Evolutionary conservation across 2,329 filamentous ascomycete species (phyloP).

Genomic region (Didymella sp.): DNA sequence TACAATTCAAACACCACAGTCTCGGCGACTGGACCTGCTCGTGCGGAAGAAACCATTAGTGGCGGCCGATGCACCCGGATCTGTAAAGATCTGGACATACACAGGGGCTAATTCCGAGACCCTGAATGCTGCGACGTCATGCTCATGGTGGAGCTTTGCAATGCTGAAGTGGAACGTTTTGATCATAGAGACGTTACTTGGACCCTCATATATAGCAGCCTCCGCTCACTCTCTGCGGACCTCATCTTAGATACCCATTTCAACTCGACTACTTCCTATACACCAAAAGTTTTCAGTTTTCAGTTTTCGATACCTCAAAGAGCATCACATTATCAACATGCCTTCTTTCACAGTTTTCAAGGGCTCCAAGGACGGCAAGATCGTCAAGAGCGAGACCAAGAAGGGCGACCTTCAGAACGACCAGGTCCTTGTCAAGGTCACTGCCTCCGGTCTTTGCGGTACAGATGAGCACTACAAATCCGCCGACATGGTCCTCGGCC

Average conservation of each 20-base stretch:
- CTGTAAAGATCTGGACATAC: slow-evolving; percentile 20
- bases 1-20: not conserved
- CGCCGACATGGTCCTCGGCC: slow-evolving; percentile 58
- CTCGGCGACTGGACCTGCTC: slow-evolving; percentile 8
- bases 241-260: not conserved
- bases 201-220: slow-evolving; percentile 22
- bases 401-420: slow-evolving; percentile 55
- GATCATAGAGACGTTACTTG: slow-evolving; percentile 12
- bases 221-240: not conserved
- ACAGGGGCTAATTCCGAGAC: slow-evolving; percentile 20
- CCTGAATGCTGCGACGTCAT: slow-evolving; percentile 32
- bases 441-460: slow-evolving; percentile 71
- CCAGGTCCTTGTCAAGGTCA: slow-evolving; percentile 68
- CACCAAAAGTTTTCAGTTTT: slow-evolving; percentile 4
- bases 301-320: slow-evolving; percentile 6
- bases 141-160: slow-evolving; percentile 10
- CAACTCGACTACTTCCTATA: slow-evolving; percentile 4
- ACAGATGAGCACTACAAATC: slow-evolving; percentile 60
- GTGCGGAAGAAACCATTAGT: slow-evolving; percentile 20
- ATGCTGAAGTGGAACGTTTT: slow-evolving; percentile 20
- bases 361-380: slow-evolving; percentile 64
- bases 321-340: slow-evolving; percentile 29
- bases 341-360: slow-evolving; percentile 68
- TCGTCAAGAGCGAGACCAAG: slow-evolving; percentile 59
- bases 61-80: slow-evolving; percentile 21